A percentile compares a stretch with the other conserved stretches of the same genome.
Conservation (phyloP, 441 rosid genomes). For the Populus trichocarpa region DNA sequence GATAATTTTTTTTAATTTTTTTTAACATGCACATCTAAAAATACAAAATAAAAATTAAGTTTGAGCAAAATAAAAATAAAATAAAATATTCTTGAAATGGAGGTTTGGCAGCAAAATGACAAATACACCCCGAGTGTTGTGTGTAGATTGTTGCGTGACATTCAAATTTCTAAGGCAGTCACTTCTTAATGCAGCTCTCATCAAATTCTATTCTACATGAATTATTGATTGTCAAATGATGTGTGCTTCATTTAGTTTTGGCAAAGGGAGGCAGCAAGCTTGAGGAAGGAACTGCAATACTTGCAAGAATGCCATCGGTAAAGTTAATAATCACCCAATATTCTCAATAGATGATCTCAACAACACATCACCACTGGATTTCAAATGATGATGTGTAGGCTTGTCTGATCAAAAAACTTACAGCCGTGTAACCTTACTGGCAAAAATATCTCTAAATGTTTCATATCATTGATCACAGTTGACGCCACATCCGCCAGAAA, state of each 20-base stretch:
- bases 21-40: too few species aligned
- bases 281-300: conserved; percentile 61
- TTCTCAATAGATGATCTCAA: background rate
- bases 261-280: conserved; percentile 68
- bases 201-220: conserved; percentile 1
- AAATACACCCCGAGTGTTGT: background rate
- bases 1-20: too few species aligned
- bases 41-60: too few species aligned
- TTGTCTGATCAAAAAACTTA: background rate
- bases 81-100: too few species aligned
- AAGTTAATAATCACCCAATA: background rate
- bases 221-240: conserved; percentile 6
- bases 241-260: conserved; percentile 50
- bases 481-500: background rate
- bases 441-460: background rate
- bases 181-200: background rate
- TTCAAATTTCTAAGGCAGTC: background rate
- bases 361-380: background rate
- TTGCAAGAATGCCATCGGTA: conserved; percentile 73
- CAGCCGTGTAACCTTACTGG: background rate
- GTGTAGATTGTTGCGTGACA: background rate
- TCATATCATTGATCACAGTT: background rate
- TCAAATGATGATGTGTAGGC: background rate
- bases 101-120: too few species aligned
- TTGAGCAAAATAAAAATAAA: too few species aligned